A percentile compares a stretch with the other conserved stretches of the same genome.
These are phyloP conservation scores for Steccherinum ochraceum DNA, from an alignment of 768 basidiomycete species.

Conservation along the genomic window DNA sequence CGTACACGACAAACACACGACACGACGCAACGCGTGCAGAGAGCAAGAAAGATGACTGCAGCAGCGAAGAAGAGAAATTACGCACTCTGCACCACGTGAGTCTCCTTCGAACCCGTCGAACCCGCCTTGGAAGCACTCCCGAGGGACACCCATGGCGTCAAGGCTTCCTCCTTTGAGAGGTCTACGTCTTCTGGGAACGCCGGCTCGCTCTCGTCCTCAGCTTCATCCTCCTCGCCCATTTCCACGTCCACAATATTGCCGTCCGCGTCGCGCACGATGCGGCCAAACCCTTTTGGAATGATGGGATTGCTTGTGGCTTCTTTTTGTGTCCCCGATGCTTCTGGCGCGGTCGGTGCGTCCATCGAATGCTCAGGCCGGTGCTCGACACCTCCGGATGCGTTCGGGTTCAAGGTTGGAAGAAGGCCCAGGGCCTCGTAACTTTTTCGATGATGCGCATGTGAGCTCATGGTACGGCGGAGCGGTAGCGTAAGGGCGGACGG, in stretches of 20 bases:
- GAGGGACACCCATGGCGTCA: conserved; percentile 20
- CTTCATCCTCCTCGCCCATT: conserved; percentile 50
- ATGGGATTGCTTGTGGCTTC: conserved; percentile 2
- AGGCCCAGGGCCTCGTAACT: conserved; percentile 82
- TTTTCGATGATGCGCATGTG: conserved; percentile 6
- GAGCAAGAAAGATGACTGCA: neutral
- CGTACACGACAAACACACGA: too few species aligned
- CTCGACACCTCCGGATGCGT: conserved; percentile 65
- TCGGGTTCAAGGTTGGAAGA: conserved; percentile 59
- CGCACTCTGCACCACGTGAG: conserved; percentile 37
- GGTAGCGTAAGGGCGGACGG: conserved; percentile 7
- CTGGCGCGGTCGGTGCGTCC: conserved; percentile 8
- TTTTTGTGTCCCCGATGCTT: conserved; percentile 10
- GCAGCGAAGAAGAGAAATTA: neutral
- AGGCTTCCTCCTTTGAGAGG: conserved; percentile 13
- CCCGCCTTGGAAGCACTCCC: conserved; percentile 19
- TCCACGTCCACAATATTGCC: conserved; percentile 74
- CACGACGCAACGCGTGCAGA: too few species aligned
- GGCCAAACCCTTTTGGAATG: conserved; percentile 65
- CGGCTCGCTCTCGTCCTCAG: conserved; percentile 41
- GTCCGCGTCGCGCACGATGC: conserved; percentile 72
- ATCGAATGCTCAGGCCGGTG: conserved; percentile 17
- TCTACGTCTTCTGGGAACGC: conserved; percentile 38
- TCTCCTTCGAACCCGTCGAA: conserved; percentile 9
- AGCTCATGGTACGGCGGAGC: conserved; percentile 5